Percentiles rank a stretch among this genome's conserved stretches.
Conservation (phyloP, 1,284 basidiomycete genomes). For the Ceratobasidium sp. region DNA sequence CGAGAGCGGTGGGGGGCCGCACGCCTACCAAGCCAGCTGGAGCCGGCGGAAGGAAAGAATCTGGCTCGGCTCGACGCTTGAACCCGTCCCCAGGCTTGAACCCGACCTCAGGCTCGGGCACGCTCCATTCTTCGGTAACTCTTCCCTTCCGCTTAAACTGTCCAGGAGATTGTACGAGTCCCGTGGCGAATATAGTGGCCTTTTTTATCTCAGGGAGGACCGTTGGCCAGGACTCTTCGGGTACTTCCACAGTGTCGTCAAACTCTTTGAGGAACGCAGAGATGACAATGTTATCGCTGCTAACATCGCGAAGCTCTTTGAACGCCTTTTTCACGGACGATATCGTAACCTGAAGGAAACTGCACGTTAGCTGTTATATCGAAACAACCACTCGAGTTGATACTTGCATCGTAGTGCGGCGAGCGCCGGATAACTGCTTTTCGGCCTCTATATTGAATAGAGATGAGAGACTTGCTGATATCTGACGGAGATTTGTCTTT, state of each 20-base stretch:
- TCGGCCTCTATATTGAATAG: background rate
- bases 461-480: background rate
- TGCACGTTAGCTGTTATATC: background rate
- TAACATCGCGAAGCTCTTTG: background rate
- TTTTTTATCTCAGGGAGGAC: background rate
- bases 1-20: no score
- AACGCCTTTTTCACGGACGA: background rate
- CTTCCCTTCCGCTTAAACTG: background rate
- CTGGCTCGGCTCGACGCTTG: no score
- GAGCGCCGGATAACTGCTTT: background rate
- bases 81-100: no score
- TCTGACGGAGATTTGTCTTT: no score
- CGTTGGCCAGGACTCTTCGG: background rate
- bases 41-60: no score
- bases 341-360: background rate
- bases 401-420: background rate
- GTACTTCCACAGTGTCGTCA: background rate
- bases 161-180: background rate
- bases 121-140: no score
- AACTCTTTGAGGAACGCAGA: slow-evolving; percentile 8
- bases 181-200: background rate
- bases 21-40: no score
- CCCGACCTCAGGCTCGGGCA: no score
- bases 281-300: background rate
- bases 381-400: background rate